A percentile compares a stretch with the other conserved stretches of the same genome.
Conservation (phyloP, 805 yeast genomes). For the Cyberlindnera misumaiensis region DNA sequence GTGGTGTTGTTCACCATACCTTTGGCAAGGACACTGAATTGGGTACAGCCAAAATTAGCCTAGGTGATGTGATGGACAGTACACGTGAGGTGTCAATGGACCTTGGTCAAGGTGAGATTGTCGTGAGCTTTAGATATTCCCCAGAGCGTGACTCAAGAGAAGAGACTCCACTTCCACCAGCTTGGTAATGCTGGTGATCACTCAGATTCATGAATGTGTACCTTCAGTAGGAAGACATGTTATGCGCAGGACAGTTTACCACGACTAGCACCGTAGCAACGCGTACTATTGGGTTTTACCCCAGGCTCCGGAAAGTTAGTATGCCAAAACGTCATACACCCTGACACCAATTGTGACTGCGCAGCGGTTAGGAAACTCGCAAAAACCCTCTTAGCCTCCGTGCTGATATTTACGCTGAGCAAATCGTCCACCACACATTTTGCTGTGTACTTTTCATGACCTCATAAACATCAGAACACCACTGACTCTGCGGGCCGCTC, state of each 20-base stretch:
- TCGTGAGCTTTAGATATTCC: slow-evolving; percentile 34
- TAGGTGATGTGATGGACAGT: slow-evolving; percentile 43
- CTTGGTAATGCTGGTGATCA: slow-evolving; percentile 13
- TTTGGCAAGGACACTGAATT: slow-evolving; percentile 65
- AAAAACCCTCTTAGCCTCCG: not conserved
- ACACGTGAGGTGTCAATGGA: slow-evolving; percentile 35
- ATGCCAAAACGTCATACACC: too few relatives aligned
- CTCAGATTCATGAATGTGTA: too few relatives aligned
- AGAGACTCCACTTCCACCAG: slow-evolving; percentile 16
- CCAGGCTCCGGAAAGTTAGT: too few relatives aligned
- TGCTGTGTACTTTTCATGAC: slow-evolving; percentile 5
- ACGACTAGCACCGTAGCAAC: too few relatives aligned
- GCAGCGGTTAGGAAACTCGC: too few relatives aligned
- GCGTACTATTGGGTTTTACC: too few relatives aligned
- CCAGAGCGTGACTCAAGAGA: slow-evolving; percentile 17
- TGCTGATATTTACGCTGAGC: slow-evolving; percentile 7
- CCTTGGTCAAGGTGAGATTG: slow-evolving; percentile 34
- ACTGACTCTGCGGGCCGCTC: slow-evolving; percentile 10
- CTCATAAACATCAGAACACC: slow-evolving; percentile 13
- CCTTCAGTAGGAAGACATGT: too few relatives aligned
- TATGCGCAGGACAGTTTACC: too few relatives aligned
- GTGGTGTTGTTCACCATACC: slow-evolving; percentile 59
- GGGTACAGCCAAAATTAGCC: slow-evolving; percentile 48
- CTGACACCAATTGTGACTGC: too few relatives aligned
- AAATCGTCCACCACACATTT: not conserved